phyloP scores from a whole-genome alignment of 495 filamentous ascomycete genomes.

The Penicillium canariense region DNA sequence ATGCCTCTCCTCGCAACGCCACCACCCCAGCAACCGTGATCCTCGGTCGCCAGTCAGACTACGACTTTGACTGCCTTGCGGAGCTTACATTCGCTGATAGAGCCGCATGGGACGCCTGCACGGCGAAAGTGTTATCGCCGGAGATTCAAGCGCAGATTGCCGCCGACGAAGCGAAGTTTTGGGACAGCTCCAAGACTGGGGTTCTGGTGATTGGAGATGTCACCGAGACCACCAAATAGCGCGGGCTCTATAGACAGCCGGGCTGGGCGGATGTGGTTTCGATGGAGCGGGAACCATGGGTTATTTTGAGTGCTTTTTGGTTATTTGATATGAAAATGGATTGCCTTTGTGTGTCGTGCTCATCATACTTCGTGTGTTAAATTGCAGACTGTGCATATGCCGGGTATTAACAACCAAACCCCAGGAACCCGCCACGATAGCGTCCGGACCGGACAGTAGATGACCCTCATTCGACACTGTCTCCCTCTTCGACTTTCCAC shows the following conservation, averaged over 20 bases:
- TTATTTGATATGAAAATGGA: too few relatives aligned
- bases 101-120: background rate
- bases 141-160: background rate
- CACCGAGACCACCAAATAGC: too few relatives aligned
- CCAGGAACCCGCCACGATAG: too few relatives aligned
- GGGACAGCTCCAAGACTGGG: background rate
- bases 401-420: too few relatives aligned
- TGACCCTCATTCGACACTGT: background rate
- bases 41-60: background rate
- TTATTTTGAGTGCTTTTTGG: too few relatives aligned
- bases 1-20: background rate
- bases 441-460: too few relatives aligned
- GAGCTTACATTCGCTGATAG: background rate
- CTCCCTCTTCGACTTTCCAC: conserved; percentile 10
- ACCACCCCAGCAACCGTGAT: background rate
- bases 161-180: background rate
- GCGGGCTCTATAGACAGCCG: too few relatives aligned
- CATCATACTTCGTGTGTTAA: too few relatives aligned
- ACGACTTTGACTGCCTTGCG: background rate
- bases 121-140: background rate
- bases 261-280: too few relatives aligned
- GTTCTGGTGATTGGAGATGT: background rate
- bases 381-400: too few relatives aligned
- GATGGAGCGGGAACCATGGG: too few relatives aligned
- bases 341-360: too few relatives aligned